Evolutionary conservation across 2,329 filamentous ascomycete species (phyloP), one percentile per base, ranked within the genome.

Genomic region (Simplicillium sp.): DNA sequence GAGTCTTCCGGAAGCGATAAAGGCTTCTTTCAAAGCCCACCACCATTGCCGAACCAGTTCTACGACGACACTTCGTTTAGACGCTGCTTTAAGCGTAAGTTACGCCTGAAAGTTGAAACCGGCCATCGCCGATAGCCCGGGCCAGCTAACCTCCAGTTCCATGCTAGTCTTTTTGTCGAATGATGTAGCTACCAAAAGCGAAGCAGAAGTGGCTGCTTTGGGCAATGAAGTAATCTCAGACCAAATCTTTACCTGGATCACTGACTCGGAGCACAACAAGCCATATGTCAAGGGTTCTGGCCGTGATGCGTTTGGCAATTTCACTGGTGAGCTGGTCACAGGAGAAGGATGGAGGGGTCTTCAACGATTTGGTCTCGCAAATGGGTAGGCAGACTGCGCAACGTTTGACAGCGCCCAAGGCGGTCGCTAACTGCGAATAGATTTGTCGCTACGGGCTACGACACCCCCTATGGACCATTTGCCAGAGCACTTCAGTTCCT

Each of bases 11-110:
- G 62, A 38, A 57, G 66, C 11, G 63, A 70, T 46, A 61, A 52
- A 8, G 75, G 77, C 44, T 78, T 77, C 57, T 75, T 80, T 48
- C 76, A 79, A 48, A 56, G 65, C 32, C 59, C 67, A 4, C 72
- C 70, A 2, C 60, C 66, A 9, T 54, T 80, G 36, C 60, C 56
- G 12, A 80, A 80, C 48, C 75, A 79, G 43, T 76, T 74, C 44
- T 56, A 70, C 34, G 71, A 79, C 29, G 76, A 80, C 53, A 58
- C 57, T 6, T 70, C 66, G 39, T 66, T 74, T 18, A 67, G 68
- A 50, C 62, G 75, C 28, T 62, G 69, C n/a, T 60, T 77, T 25
- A 62, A 65, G 38, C 58, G 76, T 78, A 52, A 48, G 64, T 51
- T 25, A 25, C 20, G 5, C 9, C 6, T 25, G 20, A 9, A 25